Conservation (phyloP, 371 early-diverging fungal genomes). For the Rhizopus sp. region DNA sequence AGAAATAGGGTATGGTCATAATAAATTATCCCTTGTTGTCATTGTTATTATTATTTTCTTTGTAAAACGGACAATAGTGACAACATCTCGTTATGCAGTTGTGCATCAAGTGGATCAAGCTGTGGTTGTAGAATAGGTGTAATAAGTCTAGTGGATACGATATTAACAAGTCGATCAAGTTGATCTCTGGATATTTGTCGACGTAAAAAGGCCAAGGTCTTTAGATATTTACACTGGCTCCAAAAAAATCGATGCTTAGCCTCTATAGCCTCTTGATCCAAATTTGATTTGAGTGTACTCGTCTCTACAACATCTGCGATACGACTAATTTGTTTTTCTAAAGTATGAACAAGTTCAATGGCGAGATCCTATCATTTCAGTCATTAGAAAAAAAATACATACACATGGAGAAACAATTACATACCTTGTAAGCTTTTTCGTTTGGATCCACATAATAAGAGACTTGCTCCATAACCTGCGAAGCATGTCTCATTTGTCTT, state of each 20-base stretch:
- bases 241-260: conserved; percentile 40
- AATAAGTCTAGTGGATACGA: conserved; percentile 27
- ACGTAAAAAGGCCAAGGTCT: conserved; percentile 31
- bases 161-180: conserved; percentile 21
- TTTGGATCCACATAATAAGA: conserved; percentile 48
- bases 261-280: conserved; percentile 16
- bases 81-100: background rate
- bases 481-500: conserved; percentile 39
- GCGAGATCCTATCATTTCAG: conserved; percentile 28
- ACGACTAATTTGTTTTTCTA: conserved; percentile 34
- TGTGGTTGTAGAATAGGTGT: conserved; percentile 31
- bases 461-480: conserved; percentile 40
- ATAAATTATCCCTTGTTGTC: no score
- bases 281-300: conserved; percentile 9
- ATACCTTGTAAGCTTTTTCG: conserved; percentile 42
- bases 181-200: conserved; percentile 30
- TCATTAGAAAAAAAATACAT: background rate
- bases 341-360: conserved; percentile 16
- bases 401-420: background rate
- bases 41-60: no score
- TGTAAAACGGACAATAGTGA: background rate
- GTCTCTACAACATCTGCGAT: conserved; percentile 31
- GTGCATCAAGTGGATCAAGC: background rate
- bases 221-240: conserved; percentile 45
- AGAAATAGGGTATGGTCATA: conserved; percentile 25